A percentile compares a stretch with the other conserved stretches of the same genome.
Conservation (phyloP, 2,329 filamentous ascomycete species). For the Sporothrix sp. region DNA sequence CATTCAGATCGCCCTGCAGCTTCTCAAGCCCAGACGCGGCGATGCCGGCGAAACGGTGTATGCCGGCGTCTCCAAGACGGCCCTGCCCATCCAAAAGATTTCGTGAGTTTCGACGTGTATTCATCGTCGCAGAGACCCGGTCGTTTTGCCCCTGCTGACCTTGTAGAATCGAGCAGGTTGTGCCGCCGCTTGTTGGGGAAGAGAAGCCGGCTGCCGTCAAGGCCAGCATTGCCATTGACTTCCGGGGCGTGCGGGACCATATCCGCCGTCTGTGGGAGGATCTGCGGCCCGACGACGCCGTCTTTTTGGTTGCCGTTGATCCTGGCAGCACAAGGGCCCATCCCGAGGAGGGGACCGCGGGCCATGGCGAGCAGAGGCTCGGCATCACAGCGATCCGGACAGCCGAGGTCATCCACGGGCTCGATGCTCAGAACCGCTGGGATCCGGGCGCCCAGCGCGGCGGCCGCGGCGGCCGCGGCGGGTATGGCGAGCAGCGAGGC, state of each 20-base stretch:
- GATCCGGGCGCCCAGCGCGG: slow-evolving; percentile 27
- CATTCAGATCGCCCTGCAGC: slow-evolving; percentile 70
- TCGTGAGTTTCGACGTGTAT: slow-evolving; percentile 35
- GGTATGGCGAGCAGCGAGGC: slow-evolving; percentile 30
- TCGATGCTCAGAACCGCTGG: slow-evolving; percentile 76
- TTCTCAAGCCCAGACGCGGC: slow-evolving; percentile 60
- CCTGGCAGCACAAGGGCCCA: slow-evolving; percentile 40
- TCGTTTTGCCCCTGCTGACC: background rate
- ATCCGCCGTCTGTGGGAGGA: slow-evolving; percentile 84
- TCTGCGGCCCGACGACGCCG: slow-evolving; percentile 74
- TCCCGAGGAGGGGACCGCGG: slow-evolving; percentile 41
- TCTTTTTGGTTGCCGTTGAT: slow-evolving; percentile 75
- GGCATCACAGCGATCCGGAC: slow-evolving; percentile 65
- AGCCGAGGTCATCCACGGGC: slow-evolving; percentile 75
- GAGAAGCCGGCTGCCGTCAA: slow-evolving; percentile 73
- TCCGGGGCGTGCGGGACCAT: slow-evolving; percentile 65
- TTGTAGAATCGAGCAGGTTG: slow-evolving; percentile 65
- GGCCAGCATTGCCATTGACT: slow-evolving; percentile 77
- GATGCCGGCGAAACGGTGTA: slow-evolving; percentile 62
- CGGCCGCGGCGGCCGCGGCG: slow-evolving; percentile 29
- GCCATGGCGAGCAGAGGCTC: slow-evolving; percentile 48
- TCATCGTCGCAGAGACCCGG: background rate
- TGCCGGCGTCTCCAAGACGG: slow-evolving; percentile 83
- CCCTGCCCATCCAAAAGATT: slow-evolving; percentile 73
- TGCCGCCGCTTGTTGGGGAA: slow-evolving; percentile 73